Conservation (phyloP, 371 early-diverging fungal species). For the Mortierella sp. region DNA sequence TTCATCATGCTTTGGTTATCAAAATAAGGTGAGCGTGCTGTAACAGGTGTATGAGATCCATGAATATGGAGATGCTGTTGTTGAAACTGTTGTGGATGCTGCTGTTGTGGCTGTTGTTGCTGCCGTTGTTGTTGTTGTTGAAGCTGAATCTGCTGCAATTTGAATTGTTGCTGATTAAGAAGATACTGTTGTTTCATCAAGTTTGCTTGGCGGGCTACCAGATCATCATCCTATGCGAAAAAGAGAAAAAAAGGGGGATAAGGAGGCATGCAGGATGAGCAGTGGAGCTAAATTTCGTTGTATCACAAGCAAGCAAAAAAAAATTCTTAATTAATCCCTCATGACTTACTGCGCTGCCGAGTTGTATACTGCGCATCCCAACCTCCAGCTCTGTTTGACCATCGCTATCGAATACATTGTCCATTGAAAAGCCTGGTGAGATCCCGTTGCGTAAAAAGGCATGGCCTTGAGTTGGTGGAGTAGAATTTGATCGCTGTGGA, state of each 20-base stretch:
- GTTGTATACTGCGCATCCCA: conserved; percentile 50
- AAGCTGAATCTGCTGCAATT: conserved; percentile 58
- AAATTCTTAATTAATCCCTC: not conserved
- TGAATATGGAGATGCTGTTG: conserved; percentile 10
- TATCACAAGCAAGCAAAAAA: not conserved
- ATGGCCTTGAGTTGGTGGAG: conserved; percentile 67
- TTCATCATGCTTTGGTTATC: conserved; percentile 44
- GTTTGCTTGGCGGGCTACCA: conserved; percentile 54
- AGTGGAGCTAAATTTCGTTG: too few relatives aligned
- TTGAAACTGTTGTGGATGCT: conserved; percentile 23
- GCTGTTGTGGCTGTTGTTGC: conserved; percentile 37
- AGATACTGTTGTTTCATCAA: conserved; percentile 50
- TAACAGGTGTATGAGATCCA: conserved; percentile 50
- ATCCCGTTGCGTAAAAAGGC: conserved; percentile 45
- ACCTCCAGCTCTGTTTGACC: conserved; percentile 41
- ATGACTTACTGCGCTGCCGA: conserved; percentile 42
- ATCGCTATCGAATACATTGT: conserved; percentile 9
- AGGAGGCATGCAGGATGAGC: too few relatives aligned
- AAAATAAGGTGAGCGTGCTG: conserved; percentile 54
- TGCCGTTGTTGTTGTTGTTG: conserved; percentile 55
- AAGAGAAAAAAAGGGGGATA: too few relatives aligned
- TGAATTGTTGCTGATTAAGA: conserved; percentile 57
- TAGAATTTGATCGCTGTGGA: conserved; percentile 68
- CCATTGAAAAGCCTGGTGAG: conserved; percentile 41
- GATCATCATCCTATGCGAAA: conserved; percentile 50